Evolutionary conservation across 2,329 filamentous ascomycete species (phyloP).

Genomic region (Cladosporium sp.): DNA sequence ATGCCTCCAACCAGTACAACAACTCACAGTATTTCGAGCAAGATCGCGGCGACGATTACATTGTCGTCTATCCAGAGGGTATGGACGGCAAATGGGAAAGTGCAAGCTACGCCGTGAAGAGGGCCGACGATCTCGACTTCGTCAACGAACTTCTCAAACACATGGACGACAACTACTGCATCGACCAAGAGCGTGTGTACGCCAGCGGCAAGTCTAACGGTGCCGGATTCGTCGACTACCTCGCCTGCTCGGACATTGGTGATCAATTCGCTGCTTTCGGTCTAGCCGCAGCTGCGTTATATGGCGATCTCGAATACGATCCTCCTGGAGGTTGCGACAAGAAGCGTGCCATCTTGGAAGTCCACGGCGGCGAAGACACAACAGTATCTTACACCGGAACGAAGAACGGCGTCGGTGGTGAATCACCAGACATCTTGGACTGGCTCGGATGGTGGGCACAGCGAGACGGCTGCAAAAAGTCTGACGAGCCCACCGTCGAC

Average conservation of each 20-base stretch:
- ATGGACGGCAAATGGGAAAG: constrained; percentile 38
- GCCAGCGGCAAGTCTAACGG: constrained; percentile 53
- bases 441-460: constrained; percentile 39
- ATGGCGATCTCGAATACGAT: constrained; percentile 29
- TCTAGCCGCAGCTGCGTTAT: constrained; percentile 45
- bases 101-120: constrained; percentile 34
- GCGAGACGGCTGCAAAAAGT: constrained; percentile 30
- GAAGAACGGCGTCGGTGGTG: constrained; percentile 25
- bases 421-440: constrained; percentile 25
- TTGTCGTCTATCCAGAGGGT: constrained; percentile 46
- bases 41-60: constrained; percentile 40
- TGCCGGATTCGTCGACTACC: constrained; percentile 43
- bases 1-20: constrained; percentile 36
- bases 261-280: constrained; percentile 49
- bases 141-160: constrained; percentile 41
- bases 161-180: constrained; percentile 41
- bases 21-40: constrained; percentile 46
- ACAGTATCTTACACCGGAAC: constrained; percentile 40
- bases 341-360: constrained; percentile 39
- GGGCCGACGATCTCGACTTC: constrained; percentile 42
- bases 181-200: constrained; percentile 44
- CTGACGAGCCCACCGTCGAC: constrained; percentile 14
- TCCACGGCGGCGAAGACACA: constrained; percentile 40
- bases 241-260: constrained; percentile 43
- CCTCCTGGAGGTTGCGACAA: constrained; percentile 23